Evolutionary conservation across 2,329 filamentous ascomycete genomes (phyloP).

Genomic region (Pezicula rhizophila): DNA sequence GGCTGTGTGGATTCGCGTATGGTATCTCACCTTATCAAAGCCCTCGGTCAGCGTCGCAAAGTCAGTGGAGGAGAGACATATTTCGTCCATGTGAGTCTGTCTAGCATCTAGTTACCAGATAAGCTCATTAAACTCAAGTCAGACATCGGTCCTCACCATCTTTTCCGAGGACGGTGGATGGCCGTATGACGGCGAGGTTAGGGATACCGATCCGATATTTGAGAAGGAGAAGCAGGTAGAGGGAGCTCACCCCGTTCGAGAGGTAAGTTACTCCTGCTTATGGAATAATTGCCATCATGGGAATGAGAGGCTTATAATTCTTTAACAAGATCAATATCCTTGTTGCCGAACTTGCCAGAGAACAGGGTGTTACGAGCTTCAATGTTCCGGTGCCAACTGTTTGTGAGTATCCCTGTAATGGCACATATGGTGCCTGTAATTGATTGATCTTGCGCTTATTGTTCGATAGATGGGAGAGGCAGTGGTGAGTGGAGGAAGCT

Average conservation of each 20-base stretch:
- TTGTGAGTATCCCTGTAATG: slow-evolving; percentile 8
- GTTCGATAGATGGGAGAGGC: slow-evolving; percentile 17
- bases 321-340: slow-evolving; percentile 17
- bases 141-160: slow-evolving; percentile 17
- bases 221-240: slow-evolving; percentile 16
- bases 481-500: slow-evolving; percentile 17
- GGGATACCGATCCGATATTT: slow-evolving; percentile 16
- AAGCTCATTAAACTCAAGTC: slow-evolving; percentile 8
- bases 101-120: no score
- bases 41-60: slow-evolving; percentile 26
- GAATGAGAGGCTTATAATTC: no score
- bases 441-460: slow-evolving; percentile 7
- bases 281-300: neutral
- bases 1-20: slow-evolving; percentile 24
- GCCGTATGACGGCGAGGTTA: slow-evolving; percentile 13
- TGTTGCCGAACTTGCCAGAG: slow-evolving; percentile 15
- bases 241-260: slow-evolving; percentile 15
- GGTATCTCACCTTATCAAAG: slow-evolving; percentile 26
- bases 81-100: slow-evolving; percentile 29
- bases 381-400: slow-evolving; percentile 15
- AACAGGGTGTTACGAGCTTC: slow-evolving; percentile 16
- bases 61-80: slow-evolving; percentile 22
- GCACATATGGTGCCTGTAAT: neutral
- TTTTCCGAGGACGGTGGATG: slow-evolving; percentile 16
- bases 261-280: slow-evolving; percentile 11